Evolutionary conservation across 2,329 filamentous ascomycete species (phyloP).

Genomic region (Aspergillus hiratsukae): DNA sequence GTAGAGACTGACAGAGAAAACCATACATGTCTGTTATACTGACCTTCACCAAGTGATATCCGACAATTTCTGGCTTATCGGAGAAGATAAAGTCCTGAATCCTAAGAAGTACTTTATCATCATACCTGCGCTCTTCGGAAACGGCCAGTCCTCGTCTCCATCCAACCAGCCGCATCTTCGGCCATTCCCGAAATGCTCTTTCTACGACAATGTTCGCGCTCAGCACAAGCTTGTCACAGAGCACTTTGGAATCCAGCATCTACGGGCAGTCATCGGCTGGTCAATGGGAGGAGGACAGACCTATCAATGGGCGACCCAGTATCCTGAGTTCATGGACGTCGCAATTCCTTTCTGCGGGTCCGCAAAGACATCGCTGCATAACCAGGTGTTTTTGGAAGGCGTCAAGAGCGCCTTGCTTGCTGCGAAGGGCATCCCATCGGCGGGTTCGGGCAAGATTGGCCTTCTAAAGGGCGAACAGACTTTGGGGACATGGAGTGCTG

Average conservation of each 20-base stretch:
- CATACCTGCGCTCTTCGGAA: constrained; percentile 64
- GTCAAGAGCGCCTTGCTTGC: constrained; percentile 58
- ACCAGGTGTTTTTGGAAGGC: constrained; percentile 64
- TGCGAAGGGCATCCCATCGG: constrained; percentile 51
- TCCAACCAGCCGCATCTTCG: constrained; percentile 54
- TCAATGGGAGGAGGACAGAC: constrained; percentile 67
- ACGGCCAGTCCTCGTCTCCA: constrained; percentile 63
- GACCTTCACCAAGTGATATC: constrained; percentile 46
- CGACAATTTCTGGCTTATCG: constrained; percentile 72
- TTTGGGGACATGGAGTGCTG: constrained; percentile 48
- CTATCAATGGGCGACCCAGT: constrained; percentile 61
- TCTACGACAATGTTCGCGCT: constrained; percentile 66
- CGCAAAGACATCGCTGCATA: constrained; percentile 61
- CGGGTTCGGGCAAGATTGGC: constrained; percentile 47
- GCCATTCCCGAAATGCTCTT: constrained; percentile 59
- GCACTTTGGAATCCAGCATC: constrained; percentile 56
- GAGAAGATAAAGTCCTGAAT: constrained; percentile 59
- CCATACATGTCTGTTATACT: background rate
- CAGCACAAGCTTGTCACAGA: constrained; percentile 64
- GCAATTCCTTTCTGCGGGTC: constrained; percentile 63
- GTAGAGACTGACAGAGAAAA: constrained; percentile 15
- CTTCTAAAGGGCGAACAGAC: constrained; percentile 35
- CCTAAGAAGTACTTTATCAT: constrained; percentile 65
- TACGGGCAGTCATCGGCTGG: constrained; percentile 63
- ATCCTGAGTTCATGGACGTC: constrained; percentile 62